These are phyloP conservation scores for Capronia coronata DNA, from an alignment of 2,329 filamentous ascomycete genomes.

Conservation along the genomic window DNA sequence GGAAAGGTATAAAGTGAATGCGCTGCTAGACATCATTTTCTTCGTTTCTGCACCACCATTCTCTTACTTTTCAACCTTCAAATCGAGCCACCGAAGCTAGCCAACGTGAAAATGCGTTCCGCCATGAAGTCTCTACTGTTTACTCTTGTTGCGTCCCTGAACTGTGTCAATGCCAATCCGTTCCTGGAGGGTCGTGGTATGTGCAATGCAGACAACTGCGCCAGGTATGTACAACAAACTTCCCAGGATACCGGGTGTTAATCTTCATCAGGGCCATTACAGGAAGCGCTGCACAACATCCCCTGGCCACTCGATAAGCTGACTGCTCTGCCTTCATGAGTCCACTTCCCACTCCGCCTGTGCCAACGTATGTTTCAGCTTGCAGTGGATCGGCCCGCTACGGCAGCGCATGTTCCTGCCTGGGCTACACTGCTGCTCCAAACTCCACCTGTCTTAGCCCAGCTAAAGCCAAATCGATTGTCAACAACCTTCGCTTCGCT, in stretches of 20 bases:
- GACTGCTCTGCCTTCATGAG: slow-evolving; percentile 17
- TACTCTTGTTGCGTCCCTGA: neutral
- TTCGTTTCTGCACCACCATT: neutral
- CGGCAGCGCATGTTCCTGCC: slow-evolving; percentile 16
- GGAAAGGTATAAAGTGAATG: neutral
- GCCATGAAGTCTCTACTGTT: slow-evolving; percentile 12
- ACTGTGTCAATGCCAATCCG: slow-evolving; percentile 11
- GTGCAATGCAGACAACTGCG: slow-evolving; percentile 16
- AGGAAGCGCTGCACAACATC: slow-evolving; percentile 5
- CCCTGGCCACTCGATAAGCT: slow-evolving; percentile 14
- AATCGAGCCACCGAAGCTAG: neutral
- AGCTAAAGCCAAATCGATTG: slow-evolving; percentile 11
- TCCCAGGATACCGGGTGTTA: neutral
- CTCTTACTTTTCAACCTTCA: neutral
- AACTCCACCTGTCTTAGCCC: slow-evolving; percentile 7
- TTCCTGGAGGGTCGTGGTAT: slow-evolving; percentile 9
- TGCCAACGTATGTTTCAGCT: slow-evolving; percentile 15
- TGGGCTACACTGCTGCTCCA: slow-evolving; percentile 9
- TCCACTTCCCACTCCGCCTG: slow-evolving; percentile 6
- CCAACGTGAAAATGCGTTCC: neutral
- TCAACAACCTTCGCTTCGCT: slow-evolving; percentile 18
- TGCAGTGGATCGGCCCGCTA: slow-evolving; percentile 8
- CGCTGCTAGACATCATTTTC: neutral
- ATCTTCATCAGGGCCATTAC: slow-evolving; percentile 10
- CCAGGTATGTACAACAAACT: slow-evolving; percentile 5